Percentiles rank a stretch among this genome's conserved stretches.
phyloP scores from a whole-genome alignment of 1,284 basidiomycete genomes.

The Austroboletus olivaceoglutinosus region DNA sequence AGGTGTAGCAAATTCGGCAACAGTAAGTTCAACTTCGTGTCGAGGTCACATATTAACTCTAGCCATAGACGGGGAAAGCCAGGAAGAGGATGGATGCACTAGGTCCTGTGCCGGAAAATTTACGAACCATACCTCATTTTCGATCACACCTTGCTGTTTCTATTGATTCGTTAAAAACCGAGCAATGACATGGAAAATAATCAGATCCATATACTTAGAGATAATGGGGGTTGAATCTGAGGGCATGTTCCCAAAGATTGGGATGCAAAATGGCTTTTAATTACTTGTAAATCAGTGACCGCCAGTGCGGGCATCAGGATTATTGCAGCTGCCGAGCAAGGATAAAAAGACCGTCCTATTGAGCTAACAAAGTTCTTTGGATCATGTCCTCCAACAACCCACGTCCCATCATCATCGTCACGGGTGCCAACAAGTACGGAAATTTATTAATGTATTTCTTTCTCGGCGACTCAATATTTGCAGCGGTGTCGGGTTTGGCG shows the following conservation, averaged over 20 bases:
- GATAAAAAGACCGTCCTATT: too few relatives aligned
- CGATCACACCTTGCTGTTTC: slow-evolving; percentile 35
- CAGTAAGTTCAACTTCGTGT: slow-evolving; percentile 49
- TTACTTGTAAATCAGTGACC: too few relatives aligned
- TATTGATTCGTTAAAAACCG: slow-evolving; percentile 23
- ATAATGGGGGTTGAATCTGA: too few relatives aligned
- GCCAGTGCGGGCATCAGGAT: too few relatives aligned
- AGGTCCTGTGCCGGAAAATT: slow-evolving; percentile 54
- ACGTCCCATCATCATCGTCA: slow-evolving; percentile 60
- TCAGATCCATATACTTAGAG: too few relatives aligned
- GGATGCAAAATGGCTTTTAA: too few relatives aligned
- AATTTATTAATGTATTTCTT: not conserved
- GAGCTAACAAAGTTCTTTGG: too few relatives aligned
- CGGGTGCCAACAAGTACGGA: slow-evolving; percentile 66
- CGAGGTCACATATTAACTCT: not conserved
- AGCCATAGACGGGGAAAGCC: slow-evolving; percentile 59
- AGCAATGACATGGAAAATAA: slow-evolving; percentile 1
- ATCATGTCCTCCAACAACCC: slow-evolving; percentile 38
- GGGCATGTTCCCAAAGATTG: too few relatives aligned
- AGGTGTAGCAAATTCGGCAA: slow-evolving; percentile 65
- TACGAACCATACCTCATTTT: slow-evolving; percentile 69
- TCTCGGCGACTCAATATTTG: slow-evolving; percentile 38
- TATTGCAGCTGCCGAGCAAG: too few relatives aligned
- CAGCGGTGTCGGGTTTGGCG: slow-evolving; percentile 84
- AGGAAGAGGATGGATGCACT: slow-evolving; percentile 60